Evolutionary conservation across 2,329 filamentous ascomycete species (phyloP).

Genomic region (Knoxdaviesia capensis): DNA sequence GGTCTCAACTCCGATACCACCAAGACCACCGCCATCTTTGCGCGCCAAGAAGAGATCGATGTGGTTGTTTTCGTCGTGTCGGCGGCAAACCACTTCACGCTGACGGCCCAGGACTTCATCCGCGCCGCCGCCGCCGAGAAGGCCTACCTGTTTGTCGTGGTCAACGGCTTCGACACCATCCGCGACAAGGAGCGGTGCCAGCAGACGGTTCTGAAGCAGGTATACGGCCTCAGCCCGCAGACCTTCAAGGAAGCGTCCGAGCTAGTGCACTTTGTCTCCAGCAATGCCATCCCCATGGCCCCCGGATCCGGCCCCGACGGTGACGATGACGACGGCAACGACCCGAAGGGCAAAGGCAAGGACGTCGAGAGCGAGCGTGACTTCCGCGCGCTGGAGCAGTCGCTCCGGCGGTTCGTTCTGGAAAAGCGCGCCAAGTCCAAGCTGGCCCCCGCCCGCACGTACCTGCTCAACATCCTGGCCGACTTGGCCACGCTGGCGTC

Average conservation of each 20-base stretch:
- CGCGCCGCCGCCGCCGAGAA: constrained; percentile 90
- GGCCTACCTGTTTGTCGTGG: constrained; percentile 96
- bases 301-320: constrained; percentile 36
- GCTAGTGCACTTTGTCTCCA: constrained; percentile 93
- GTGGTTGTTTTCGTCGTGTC: constrained; percentile 97
- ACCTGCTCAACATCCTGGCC: constrained; percentile 78
- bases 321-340: constrained; percentile 32
- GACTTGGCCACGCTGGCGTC: constrained; percentile 67
- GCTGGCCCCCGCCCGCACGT: constrained; percentile 85
- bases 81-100: constrained; percentile 91
- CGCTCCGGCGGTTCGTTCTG: constrained; percentile 76
- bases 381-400: constrained; percentile 77
- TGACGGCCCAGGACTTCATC: constrained; percentile 96
- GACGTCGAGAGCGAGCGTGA: constrained; percentile 74
- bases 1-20: constrained; percentile 90
- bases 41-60: constrained; percentile 93
- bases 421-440: constrained; percentile 93
- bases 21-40: constrained; percentile 94
- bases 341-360: constrained; percentile 62
- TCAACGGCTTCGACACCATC: constrained; percentile 92
- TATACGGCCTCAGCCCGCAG: constrained; percentile 67
- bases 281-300: constrained; percentile 71
- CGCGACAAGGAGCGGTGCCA: constrained; percentile 79
- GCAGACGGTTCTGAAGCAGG: constrained; percentile 82
- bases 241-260: constrained; percentile 87